A percentile compares a stretch with the other conserved stretches of the same genome.
Conservation (phyloP, 495 filamentous ascomycete species). For the Peziza echinospora region DNA sequence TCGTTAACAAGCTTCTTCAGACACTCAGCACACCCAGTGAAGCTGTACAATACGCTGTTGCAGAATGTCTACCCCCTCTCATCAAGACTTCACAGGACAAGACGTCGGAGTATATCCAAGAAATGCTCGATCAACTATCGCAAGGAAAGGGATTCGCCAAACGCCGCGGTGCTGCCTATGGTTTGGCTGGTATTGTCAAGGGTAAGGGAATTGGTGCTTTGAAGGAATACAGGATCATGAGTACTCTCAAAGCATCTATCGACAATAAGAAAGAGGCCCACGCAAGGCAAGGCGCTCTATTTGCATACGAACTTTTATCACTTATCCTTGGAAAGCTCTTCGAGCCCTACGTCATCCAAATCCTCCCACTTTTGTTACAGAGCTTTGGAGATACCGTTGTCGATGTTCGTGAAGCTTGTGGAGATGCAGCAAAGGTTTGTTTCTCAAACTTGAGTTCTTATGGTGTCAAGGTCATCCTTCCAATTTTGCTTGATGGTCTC, state of each 20-base stretch:
- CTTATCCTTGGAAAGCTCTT: conserved; percentile 68
- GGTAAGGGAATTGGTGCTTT: conserved; percentile 68
- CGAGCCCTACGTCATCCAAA: conserved; percentile 89
- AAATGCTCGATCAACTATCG: conserved; percentile 56
- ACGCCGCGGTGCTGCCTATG: conserved; percentile 82
- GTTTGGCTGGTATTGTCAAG: conserved; percentile 70
- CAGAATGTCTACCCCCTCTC: conserved; percentile 76
- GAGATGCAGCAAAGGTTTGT: conserved; percentile 83
- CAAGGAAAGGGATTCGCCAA: conserved; percentile 74
- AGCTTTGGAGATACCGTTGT: conserved; percentile 75
- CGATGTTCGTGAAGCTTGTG: conserved; percentile 77
- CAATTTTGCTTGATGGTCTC: conserved; percentile 75
- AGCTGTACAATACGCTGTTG: conserved; percentile 85
- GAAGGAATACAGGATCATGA: conserved; percentile 67
- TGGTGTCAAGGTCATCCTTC: conserved; percentile 83
- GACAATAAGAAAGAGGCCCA: conserved; percentile 86
- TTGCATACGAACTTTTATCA: conserved; percentile 79
- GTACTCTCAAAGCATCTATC: conserved; percentile 47
- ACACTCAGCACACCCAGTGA: conserved; percentile 92
- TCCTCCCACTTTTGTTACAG: conserved; percentile 71
- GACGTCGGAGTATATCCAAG: conserved; percentile 54
- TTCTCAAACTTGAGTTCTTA: conserved; percentile 85
- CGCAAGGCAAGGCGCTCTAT: conserved; percentile 66
- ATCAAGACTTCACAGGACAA: conserved; percentile 59
- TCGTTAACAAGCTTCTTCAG: conserved; percentile 59